Percentiles rank a stretch among this genome's conserved stretches.
phyloP scores from a whole-genome alignment of 805 yeast species.

The Candida adriatica region DNA sequence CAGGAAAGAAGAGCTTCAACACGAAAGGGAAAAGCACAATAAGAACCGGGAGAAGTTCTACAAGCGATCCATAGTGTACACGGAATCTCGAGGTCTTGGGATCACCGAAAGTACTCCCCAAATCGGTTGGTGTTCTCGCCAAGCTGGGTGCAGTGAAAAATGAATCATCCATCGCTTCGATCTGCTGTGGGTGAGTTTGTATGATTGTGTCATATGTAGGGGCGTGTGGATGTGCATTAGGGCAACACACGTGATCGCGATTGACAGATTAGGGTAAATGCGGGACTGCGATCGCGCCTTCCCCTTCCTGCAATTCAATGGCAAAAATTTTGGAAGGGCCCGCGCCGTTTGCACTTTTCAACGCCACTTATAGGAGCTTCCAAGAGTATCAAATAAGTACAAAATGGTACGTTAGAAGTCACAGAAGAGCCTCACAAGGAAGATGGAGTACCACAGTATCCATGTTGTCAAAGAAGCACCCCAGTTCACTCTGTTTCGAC shows the following conservation, averaged over 20 bases:
- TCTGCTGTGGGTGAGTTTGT: background rate
- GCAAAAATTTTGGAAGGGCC: slow-evolving; percentile 7
- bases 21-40: slow-evolving; percentile 17
- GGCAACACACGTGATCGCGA: no score
- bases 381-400: slow-evolving; percentile 4
- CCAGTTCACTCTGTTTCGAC: no score
- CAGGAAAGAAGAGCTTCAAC: slow-evolving; percentile 14
- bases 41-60: slow-evolving; percentile 14
- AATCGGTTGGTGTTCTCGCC: no score
- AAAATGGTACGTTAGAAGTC: slow-evolving; percentile 16
- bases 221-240: no score
- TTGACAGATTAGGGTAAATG: no score
- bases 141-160: slow-evolving; percentile 2
- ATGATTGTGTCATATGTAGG: background rate
- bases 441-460: no score
- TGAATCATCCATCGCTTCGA: slow-evolving; percentile 1
- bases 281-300: slow-evolving; percentile 11
- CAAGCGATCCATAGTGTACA: slow-evolving; percentile 10
- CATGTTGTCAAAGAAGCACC: no score
- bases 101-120: background rate
- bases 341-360: slow-evolving; percentile 11
- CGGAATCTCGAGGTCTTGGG: slow-evolving; percentile 4
- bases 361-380: slow-evolving; percentile 4
- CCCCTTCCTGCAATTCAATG: no score
- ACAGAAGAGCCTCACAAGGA: no score